These are phyloP conservation scores for Daldinia caldariorum DNA, from an alignment of 495 filamentous ascomycete genomes.

Conservation along the genomic window DNA sequence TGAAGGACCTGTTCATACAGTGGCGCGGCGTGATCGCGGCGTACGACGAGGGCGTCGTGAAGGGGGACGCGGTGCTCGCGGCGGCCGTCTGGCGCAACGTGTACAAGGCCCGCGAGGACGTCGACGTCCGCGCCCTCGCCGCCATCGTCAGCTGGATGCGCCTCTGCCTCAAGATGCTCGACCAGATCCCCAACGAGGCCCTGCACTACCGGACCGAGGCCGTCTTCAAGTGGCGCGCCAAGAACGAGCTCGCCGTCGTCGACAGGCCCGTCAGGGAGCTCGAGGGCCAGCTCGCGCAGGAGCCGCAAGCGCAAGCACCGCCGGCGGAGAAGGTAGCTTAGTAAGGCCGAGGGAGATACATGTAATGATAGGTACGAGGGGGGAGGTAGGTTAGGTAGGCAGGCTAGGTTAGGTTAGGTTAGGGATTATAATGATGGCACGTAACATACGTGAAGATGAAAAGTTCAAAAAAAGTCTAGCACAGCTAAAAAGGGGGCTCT, in stretches of 20 bases:
- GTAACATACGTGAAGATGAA: constrained; percentile 8
- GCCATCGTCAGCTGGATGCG: constrained; percentile 83
- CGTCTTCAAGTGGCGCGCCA: constrained; percentile 53
- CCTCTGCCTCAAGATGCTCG: constrained; percentile 68
- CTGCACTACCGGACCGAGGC: constrained; percentile 48
- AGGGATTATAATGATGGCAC: constrained; percentile 13
- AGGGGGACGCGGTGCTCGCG: constrained; percentile 85
- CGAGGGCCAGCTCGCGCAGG: constrained; percentile 32
- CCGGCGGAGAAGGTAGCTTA: constrained; percentile 27
- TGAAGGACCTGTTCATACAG: constrained; percentile 91
- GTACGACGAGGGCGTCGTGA: constrained; percentile 87
- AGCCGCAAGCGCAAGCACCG: neutral
- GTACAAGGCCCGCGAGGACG: constrained; percentile 76
- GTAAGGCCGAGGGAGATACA: constrained; percentile 12
- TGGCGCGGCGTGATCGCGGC: constrained; percentile 85
- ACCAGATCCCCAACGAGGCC: constrained; percentile 68
- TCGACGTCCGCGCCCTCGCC: constrained; percentile 76
- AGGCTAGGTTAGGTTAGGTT: neutral
- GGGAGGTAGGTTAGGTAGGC: neutral
- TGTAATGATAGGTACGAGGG: neutral
- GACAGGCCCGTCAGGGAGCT: constrained; percentile 48
- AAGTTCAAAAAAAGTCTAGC: neutral
- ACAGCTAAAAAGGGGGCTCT: neutral
- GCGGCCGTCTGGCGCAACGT: constrained; percentile 93
- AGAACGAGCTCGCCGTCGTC: constrained; percentile 55